These are phyloP conservation scores for Jaapia argillacea DNA, from an alignment of 768 basidiomycete genomes.

Conservation along the genomic window DNA sequence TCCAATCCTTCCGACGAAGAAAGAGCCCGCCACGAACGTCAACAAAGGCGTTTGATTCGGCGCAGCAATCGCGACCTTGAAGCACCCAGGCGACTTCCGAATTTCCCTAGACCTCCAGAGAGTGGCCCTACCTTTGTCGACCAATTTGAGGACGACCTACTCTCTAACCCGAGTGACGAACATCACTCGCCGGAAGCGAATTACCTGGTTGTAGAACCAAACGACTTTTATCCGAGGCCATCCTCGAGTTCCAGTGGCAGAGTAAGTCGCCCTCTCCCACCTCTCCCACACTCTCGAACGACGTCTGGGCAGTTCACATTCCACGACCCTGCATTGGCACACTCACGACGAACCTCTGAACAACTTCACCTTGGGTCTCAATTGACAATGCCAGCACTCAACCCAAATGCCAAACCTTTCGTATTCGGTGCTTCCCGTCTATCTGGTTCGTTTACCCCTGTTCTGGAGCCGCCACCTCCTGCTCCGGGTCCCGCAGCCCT, in stretches of 20 bases:
- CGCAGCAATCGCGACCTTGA: constrained; percentile 38
- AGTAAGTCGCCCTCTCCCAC: constrained; percentile 41
- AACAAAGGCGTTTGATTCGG: constrained; percentile 50
- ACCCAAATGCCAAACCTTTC: constrained; percentile 79
- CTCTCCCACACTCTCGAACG: constrained; percentile 55
- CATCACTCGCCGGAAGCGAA: constrained; percentile 17
- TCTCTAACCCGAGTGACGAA: constrained; percentile 86
- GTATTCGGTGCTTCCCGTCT: constrained; percentile 43
- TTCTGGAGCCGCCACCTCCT: background rate
- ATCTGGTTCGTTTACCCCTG: constrained; percentile 12
- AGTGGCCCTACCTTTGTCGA: constrained; percentile 28
- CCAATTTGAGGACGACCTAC: constrained; percentile 47
- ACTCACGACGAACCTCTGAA: constrained; percentile 43
- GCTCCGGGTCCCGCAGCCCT: background rate
- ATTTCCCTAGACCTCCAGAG: constrained; percentile 71
- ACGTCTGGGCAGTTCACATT: constrained; percentile 50
- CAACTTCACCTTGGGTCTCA: constrained; percentile 21
- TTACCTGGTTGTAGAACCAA: background rate
- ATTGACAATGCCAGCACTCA: constrained; percentile 30
- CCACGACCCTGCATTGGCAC: constrained; percentile 53
- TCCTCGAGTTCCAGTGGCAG: constrained; percentile 32
- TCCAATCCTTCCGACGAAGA: constrained; percentile 91
- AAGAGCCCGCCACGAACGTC: constrained; percentile 57
- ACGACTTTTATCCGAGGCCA: constrained; percentile 28
- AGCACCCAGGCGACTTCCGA: constrained; percentile 62